phyloP scores from a whole-genome alignment of 805 yeast species.

The Metschnikowia proteae region DNA sequence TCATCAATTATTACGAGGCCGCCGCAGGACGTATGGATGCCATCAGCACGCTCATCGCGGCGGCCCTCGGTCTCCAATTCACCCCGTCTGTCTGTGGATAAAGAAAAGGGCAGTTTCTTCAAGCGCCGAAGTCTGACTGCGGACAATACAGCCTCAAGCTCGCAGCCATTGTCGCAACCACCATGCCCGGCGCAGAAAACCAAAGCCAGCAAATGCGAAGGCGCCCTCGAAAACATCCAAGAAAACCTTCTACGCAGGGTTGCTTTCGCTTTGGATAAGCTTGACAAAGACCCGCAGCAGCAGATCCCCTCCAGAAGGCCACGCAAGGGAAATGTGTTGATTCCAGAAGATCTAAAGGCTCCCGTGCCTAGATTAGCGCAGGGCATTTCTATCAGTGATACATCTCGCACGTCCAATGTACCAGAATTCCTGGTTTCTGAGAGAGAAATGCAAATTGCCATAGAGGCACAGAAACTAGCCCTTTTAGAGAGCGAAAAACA shows the following conservation, averaged over 20 bases:
- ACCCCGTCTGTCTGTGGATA: slow-evolving; percentile 15
- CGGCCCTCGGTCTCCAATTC: slow-evolving; percentile 8
- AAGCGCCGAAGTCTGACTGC: slow-evolving; percentile 18
- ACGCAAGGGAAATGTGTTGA: slow-evolving; percentile 46
- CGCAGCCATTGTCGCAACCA: background rate
- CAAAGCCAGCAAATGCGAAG: slow-evolving; percentile 38
- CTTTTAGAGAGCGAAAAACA: slow-evolving; percentile 62
- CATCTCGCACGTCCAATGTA: slow-evolving; percentile 12
- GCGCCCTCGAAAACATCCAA: slow-evolving; percentile 33
- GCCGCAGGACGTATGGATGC: slow-evolving; percentile 24
- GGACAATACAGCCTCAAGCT: background rate
- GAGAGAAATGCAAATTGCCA: slow-evolving; percentile 50
- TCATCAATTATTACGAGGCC: slow-evolving; percentile 24
- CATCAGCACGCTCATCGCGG: slow-evolving; percentile 11
- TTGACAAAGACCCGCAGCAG: slow-evolving; percentile 60
- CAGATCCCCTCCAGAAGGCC: slow-evolving; percentile 59
- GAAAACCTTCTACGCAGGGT: slow-evolving; percentile 54
- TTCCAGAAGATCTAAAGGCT: slow-evolving; percentile 63
- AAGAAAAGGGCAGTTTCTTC: slow-evolving; percentile 17
- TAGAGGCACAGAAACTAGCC: slow-evolving; percentile 55
- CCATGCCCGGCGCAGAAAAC: slow-evolving; percentile 32
- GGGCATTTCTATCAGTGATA: slow-evolving; percentile 55
- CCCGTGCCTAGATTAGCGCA: slow-evolving; percentile 61
- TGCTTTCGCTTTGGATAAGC: slow-evolving; percentile 70
- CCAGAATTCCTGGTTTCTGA: slow-evolving; percentile 33